phyloP scores from a whole-genome alignment of 352 stramenopile genomes.

The Phytophthora capsici region DNA sequence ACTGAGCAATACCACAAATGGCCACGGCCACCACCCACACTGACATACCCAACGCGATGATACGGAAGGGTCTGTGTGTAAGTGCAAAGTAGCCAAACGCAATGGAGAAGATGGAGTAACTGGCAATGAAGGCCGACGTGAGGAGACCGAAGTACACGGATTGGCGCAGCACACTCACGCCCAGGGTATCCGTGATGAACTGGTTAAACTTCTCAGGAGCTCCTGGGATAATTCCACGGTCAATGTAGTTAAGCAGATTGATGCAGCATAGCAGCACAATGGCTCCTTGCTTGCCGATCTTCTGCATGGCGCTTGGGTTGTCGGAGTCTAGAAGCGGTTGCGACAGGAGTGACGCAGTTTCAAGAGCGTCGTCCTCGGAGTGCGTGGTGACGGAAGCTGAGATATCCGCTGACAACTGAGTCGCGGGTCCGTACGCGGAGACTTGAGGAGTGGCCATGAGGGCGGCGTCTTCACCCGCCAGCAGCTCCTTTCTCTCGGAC shows the following conservation, averaged over 20 bases:
- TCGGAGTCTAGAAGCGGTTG: conserved; percentile 26
- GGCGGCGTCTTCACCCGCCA: conserved; percentile 14
- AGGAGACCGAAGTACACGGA: conserved; percentile 89
- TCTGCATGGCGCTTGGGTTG: conserved; percentile 12
- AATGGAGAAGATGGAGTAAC: conserved; percentile 92
- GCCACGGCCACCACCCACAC: conserved; percentile 92
- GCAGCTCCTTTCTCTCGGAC: conserved; percentile 26
- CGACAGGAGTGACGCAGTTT: conserved; percentile 37
- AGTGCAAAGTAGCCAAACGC: conserved; percentile 92
- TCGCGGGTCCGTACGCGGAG: conserved; percentile 13
- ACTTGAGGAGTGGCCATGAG: conserved; percentile 37
- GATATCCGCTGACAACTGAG: background rate
- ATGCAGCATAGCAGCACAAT: conserved; percentile 89
- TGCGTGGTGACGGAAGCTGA: conserved; percentile 8
- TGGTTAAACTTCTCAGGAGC: conserved; percentile 91
- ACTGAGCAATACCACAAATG: conserved; percentile 83
- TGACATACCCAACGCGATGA: conserved; percentile 89
- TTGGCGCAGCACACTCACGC: conserved; percentile 64
- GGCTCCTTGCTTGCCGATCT: conserved; percentile 59
- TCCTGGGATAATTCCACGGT: conserved; percentile 95
- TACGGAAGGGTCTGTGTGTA: conserved; percentile 87
- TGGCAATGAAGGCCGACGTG: conserved; percentile 94
- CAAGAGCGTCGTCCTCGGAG: conserved; percentile 23
- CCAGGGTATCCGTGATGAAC: conserved; percentile 89
- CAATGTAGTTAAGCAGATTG: conserved; percentile 95